A percentile compares a stretch with the other conserved stretches of the same genome.
phyloP scores from a whole-genome alignment of 1,139 yeast species.

The Candida anutae region DNA sequence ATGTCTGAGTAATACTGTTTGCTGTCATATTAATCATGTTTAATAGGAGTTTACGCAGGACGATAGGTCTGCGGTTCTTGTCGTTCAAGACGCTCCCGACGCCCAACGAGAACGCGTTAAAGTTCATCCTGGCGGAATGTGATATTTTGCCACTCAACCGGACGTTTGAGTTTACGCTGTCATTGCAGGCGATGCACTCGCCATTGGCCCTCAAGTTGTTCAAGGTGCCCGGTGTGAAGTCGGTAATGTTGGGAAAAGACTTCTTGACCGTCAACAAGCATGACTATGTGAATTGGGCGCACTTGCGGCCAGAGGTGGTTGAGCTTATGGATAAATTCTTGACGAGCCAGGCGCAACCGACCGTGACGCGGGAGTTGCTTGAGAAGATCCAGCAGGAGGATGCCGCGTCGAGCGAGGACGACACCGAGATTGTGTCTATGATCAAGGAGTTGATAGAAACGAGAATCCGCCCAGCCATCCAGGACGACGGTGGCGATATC shows the following conservation, averaged over 20 bases:
- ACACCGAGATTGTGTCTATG: constrained; percentile 47
- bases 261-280: constrained; percentile 41
- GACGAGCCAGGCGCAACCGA: constrained; percentile 35
- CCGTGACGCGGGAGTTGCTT: constrained; percentile 41
- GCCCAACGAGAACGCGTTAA: constrained; percentile 88
- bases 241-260: constrained; percentile 78
- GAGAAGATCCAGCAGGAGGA: constrained; percentile 33
- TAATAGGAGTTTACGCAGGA: too few species aligned
- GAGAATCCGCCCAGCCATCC: constrained; percentile 57
- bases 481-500: constrained; percentile 80
- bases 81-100: constrained; percentile 49
- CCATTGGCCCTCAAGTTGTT: constrained; percentile 79
- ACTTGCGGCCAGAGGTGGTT: constrained; percentile 38
- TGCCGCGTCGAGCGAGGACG: constrained; percentile 29
- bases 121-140: constrained; percentile 50
- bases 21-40: too few species aligned
- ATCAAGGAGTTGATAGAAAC: constrained; percentile 55
- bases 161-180: constrained; percentile 58
- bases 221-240: constrained; percentile 75
- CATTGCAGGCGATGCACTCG: constrained; percentile 66
- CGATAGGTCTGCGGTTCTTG: constrained; percentile 13
- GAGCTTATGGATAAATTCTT: constrained; percentile 33
- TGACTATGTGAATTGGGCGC: constrained; percentile 41
- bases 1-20: too few species aligned
- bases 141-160: constrained; percentile 56